A percentile compares a stretch with the other conserved stretches of the same genome.
Evolutionary conservation across 148 eudicot genomes (phyloP).

Genomic region (Vaccinium macrocarpon): DNA sequence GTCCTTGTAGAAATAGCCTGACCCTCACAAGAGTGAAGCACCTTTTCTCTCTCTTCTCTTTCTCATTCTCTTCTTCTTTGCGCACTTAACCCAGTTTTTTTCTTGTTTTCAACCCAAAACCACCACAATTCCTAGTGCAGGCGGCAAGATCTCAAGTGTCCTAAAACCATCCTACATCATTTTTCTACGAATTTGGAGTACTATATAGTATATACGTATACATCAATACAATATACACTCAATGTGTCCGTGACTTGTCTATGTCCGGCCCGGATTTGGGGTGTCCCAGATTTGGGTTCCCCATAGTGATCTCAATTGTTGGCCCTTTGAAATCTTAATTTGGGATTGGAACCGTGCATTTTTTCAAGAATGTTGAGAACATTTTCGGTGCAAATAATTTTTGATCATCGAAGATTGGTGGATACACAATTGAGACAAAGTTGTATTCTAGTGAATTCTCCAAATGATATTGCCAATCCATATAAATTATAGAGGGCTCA

Average conservation of each 20-base stretch:
- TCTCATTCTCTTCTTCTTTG: background rate
- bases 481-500: too few relatives aligned
- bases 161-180: background rate
- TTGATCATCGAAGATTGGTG: too few relatives aligned
- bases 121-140: background rate
- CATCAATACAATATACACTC: background rate
- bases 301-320: too few relatives aligned
- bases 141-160: background rate
- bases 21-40: background rate
- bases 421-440: too few relatives aligned
- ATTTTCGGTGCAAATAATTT: too few relatives aligned
- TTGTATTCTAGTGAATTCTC: too few relatives aligned
- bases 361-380: too few relatives aligned
- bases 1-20: background rate
- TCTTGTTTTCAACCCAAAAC: background rate
- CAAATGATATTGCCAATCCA: too few relatives aligned
- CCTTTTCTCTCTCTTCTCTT: background rate
- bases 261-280: background rate
- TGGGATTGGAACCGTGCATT: background rate
- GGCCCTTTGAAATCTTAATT: too few relatives aligned
- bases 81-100: background rate
- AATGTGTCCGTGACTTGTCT: background rate
- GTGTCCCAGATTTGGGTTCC: too few relatives aligned
- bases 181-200: background rate
- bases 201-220: background rate